Percentiles rank a stretch among this genome's conserved stretches.
These are phyloP conservation scores for Cladosporium oxysporum DNA, from an alignment of 2,329 filamentous ascomycete species.

Conservation along the genomic window DNA sequence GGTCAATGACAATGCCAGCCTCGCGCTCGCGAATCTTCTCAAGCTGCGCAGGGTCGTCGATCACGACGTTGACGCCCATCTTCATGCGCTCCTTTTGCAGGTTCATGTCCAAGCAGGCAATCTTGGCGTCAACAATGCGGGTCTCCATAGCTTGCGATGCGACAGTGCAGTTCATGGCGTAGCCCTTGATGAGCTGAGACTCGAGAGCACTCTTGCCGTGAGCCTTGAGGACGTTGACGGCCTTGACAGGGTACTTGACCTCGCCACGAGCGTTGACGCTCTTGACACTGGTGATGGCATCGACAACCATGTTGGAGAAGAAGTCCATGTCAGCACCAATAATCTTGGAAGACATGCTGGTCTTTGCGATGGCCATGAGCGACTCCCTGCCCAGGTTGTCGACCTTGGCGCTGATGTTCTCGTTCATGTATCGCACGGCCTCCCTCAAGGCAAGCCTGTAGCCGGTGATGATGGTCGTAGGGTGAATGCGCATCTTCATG, in stretches of 20 bases:
- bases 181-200: conserved; percentile 90
- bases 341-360: conserved; percentile 99
- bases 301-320: conserved; percentile 95
- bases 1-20: conserved; percentile 87
- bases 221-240: conserved; percentile 97
- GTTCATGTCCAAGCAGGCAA: conserved; percentile 96
- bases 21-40: conserved; percentile 96
- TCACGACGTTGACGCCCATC: conserved; percentile 95
- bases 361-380: conserved; percentile 93
- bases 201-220: conserved; percentile 91
- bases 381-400: conserved; percentile 88
- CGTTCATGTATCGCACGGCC: conserved; percentile 97
- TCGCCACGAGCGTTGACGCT: conserved; percentile 87
- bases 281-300: conserved; percentile 94
- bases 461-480: conserved; percentile 97
- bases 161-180: conserved; percentile 97
- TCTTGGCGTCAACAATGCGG: conserved; percentile 88
- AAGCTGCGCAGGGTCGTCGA: conserved; percentile 94
- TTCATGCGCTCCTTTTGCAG: conserved; percentile 99
- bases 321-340: conserved; percentile 95
- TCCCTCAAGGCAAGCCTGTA: conserved; percentile 94
- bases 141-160: conserved; percentile 98
- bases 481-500: conserved; percentile 99
- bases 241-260: conserved; percentile 96
- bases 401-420: conserved; percentile 95